Evolutionary conservation across 768 basidiomycete genomes (phyloP), one percentile per base, ranked within the genome.

Genomic region (Tulasnella sp.): DNA sequence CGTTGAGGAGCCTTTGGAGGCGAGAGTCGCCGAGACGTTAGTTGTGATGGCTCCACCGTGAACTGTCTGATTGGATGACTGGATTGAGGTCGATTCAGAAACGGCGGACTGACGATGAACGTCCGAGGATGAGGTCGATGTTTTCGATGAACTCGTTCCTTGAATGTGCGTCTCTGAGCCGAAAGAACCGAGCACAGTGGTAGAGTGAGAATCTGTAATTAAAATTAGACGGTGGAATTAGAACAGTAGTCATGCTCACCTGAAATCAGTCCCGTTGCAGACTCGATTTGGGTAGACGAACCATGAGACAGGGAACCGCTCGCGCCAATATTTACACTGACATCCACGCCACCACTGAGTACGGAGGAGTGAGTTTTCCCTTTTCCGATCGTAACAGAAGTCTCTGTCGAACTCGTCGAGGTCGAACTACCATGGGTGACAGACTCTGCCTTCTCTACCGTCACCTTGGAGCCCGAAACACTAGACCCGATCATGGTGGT

Each of bases 401-500:
- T 68, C 10, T 68, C 62, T 12, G 62, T 68, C 52, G 48, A 52
- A 24, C 21, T 24, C 2, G 62, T 68, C 2, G 62, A 68, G 27
- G 7, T 68, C 27, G 62, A 68, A n/a, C 24, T 14, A 58, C 27
- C 56, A n/a, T n/a, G n/a, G n/a, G n/a, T 58, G 56, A 58, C 42
- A 44, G 89, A 27, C 12, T 31, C 34, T 1, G 7, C 27, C 16
- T 34, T 34, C 34, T 68, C 62, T 16, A 68, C 62, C 62, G 7
- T 14, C n/a, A 68, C 62, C 27, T 12, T 68, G 7, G 34, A 34
- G 31, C 18, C 62, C 5, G 62, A 31, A n/a, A 27, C 14, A 27
- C 62, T 68, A 18, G 62, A 27, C n/a, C 27, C 24, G 12, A 58
- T 31, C 24, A 5, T n/a, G 52, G 56, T 58, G 2, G 42, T 44